Base-by-base conservation (phyloP, 352 stramenopile genomes). In the Globisporangium ultimum region DNA sequence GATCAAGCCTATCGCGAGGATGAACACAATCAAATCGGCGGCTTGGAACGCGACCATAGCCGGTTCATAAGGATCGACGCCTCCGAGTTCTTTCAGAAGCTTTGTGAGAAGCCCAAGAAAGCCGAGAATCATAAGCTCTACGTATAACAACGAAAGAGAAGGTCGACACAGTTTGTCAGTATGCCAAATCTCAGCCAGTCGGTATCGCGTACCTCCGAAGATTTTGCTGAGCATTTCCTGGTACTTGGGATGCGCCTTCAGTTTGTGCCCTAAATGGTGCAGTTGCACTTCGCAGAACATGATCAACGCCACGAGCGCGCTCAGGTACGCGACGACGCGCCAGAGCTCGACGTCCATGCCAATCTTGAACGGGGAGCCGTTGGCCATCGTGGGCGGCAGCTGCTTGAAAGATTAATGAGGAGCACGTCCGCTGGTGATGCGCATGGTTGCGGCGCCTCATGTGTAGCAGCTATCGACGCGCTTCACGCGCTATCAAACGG, bases 221-320 rank as follows among this genome's bases (percentile, higher is more conserved):
- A 67, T 68, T 51, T 89, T 89, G 21, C 66, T 79, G 22, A 88
- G 61, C 67, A 89, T 89, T 41, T 88, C 72, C 48, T 86, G 59
- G 55, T 87, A 89, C 64, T 88, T 89, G 45, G 73, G 71, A 53
- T 76, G 80, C 32, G 55, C 63, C 2, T 71, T 51, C 13, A 87
- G 56, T 41, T 79, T 66, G 57, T 86, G 72, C 41, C 76, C 68
- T 3, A 87, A 58, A 17, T 61, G 43, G 45, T 89, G 78, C 45
- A 88, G 60, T 11, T 21, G 40, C 2, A 52, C 52, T 53, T 89
- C 80, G 8, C 85, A 70, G n/a, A 80, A 3, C 7, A 88, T 67
- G 14, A 89, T 50, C 48, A 55, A 78, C n/a, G 77, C 43, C 1
- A 81, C 75, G 42, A 88, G 60, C 17, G 84, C 49, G 52, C 67